Conservation (phyloP, 2,329 filamentous ascomycete genomes). For the Fusarium euwallaceae region DNA sequence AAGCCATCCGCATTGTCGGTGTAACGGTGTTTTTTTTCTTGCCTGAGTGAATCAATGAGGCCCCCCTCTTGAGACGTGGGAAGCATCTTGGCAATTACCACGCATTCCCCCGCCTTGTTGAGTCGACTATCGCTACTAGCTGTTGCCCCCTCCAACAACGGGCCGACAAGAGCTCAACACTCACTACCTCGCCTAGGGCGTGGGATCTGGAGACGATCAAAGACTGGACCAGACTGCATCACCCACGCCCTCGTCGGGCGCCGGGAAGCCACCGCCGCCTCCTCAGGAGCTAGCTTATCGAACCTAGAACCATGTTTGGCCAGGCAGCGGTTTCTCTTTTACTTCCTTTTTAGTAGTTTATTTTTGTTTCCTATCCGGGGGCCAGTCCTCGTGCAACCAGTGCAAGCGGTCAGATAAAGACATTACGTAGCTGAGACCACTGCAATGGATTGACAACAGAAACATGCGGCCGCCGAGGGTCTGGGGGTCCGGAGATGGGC, state of each 20-base stretch:
- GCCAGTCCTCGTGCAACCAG: constrained; percentile 9
- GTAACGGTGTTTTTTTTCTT: constrained; percentile 13
- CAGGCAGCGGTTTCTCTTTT: constrained; percentile 13
- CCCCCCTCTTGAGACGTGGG: not conserved
- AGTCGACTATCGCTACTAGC: constrained; percentile 3
- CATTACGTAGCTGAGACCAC: constrained; percentile 36
- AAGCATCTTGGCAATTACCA: not conserved
- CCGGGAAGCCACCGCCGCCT: constrained; percentile 21
- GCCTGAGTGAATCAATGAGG: not conserved
- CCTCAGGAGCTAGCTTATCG: constrained; percentile 12
- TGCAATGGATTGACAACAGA: constrained; percentile 21
- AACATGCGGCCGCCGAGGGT: constrained; percentile 25
- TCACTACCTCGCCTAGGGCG: constrained; percentile 25
- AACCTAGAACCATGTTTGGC: constrained; percentile 13
- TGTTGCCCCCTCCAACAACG: constrained; percentile 34
- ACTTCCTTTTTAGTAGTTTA: constrained; percentile 7
- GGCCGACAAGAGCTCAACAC: constrained; percentile 39
- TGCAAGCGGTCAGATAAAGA: constrained; percentile 42
- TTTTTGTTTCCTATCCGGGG: constrained; percentile 17
- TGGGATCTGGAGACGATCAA: constrained; percentile 22
- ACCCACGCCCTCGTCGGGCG: constrained; percentile 23
- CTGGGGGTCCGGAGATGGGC: constrained; percentile 29
- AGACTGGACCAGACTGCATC: not conserved
- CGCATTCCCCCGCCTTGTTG: constrained; percentile 10
- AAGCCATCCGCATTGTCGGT: constrained; percentile 30